A percentile compares a stretch with the other conserved stretches of the same genome.
phyloP scores from a whole-genome alignment of 2,329 filamentous ascomycete genomes.

The Botrytis hyacinthi region DNA sequence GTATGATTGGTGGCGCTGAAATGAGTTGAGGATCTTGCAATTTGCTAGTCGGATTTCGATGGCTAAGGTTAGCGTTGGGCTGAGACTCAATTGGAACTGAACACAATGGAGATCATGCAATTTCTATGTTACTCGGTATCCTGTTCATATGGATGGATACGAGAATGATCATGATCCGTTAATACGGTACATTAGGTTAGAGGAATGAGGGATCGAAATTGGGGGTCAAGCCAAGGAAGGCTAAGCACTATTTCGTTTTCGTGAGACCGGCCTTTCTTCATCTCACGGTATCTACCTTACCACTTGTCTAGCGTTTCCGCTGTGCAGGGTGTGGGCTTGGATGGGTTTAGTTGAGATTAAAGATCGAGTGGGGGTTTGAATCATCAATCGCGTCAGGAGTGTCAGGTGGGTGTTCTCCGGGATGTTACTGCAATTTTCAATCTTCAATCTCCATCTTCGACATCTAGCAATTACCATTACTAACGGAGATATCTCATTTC shows the following conservation, averaged over 20 bases:
- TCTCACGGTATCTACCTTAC: neutral
- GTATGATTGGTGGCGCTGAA: constrained; percentile 11
- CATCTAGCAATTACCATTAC: neutral
- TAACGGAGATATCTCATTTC: constrained; percentile 7
- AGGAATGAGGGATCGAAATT: neutral
- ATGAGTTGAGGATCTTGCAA: neutral
- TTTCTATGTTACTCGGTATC: constrained; percentile 1
- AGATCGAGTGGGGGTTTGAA: constrained; percentile 13
- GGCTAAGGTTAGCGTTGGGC: neutral
- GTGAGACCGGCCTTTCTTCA: constrained; percentile 4
- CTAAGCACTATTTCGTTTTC: constrained; percentile 17
- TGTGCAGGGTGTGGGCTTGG: constrained; percentile 3
- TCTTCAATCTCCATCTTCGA: constrained; percentile 4
- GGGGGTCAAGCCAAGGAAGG: constrained; percentile 14
- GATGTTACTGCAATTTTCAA: constrained; percentile 7
- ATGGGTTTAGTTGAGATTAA: neutral
- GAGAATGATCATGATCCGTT: constrained; percentile 5
- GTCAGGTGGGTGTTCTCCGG: constrained; percentile 18
- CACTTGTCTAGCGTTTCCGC: constrained; percentile 12
- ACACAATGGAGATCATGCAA: constrained; percentile 1
- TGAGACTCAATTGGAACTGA: constrained; percentile 7
- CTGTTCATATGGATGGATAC: constrained; percentile 5
- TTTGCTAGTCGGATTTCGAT: constrained; percentile 3
- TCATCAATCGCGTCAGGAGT: constrained; percentile 6
- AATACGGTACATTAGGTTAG: neutral